A percentile compares a stretch with the other conserved stretches of the same genome.
These are phyloP conservation scores for Vigna hirtella DNA, from an alignment of 306 rosid species.

Conservation along the genomic window DNA sequence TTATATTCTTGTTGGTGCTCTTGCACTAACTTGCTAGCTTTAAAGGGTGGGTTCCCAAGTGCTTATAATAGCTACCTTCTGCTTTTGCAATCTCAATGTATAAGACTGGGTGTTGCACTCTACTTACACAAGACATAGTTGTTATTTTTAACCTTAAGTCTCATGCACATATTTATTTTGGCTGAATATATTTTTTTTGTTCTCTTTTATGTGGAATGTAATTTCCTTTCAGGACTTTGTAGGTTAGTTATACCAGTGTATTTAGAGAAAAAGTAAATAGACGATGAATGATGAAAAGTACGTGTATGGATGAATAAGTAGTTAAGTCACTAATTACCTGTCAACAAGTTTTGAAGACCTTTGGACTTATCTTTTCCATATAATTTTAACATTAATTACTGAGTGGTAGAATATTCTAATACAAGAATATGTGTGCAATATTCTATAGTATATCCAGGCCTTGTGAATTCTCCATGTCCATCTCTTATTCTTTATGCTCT, in stretches of 20 bases:
- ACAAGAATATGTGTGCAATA: neutral
- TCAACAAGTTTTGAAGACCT: neutral
- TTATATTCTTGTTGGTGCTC: conserved; percentile 1
- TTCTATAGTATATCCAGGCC: conserved; percentile 6
- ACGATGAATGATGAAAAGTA: neutral
- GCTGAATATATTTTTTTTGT: neutral
- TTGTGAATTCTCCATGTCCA: neutral
- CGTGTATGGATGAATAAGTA: conserved; percentile 3
- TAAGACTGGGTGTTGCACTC: neutral
- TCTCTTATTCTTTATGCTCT: conserved; percentile 8
- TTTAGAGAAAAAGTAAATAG: neutral
- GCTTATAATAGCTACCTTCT: neutral
- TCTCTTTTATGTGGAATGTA: neutral
- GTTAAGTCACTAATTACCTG: neutral
- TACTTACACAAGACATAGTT: neutral
- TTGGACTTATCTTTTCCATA: neutral
- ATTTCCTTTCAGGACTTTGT: neutral
- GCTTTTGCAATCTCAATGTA: conserved; percentile 14
- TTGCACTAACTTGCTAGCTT: neutral
- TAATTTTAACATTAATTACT: neutral
- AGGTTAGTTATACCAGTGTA: conserved; percentile 5
- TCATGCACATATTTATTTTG: conserved; percentile 1
- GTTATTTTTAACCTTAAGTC: conserved; percentile 15
- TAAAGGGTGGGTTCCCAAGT: too few relatives aligned
- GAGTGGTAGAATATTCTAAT: neutral